Conservation (phyloP, 352 stramenopile species). For the Phytophthora boehmeriae region DNA sequence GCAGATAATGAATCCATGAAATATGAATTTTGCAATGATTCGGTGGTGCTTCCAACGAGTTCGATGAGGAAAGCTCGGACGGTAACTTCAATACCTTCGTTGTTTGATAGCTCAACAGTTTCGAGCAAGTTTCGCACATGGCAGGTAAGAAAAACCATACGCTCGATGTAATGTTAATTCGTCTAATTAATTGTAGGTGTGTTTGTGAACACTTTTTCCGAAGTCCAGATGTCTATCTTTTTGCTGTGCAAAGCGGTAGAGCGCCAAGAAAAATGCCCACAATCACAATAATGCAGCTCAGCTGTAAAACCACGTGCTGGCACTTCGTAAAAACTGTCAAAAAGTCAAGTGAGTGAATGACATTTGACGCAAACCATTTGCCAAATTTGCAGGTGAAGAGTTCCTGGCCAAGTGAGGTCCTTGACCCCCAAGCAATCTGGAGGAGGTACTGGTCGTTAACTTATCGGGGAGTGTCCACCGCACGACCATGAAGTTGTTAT, state of each 20-base stretch:
- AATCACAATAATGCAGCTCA: no score
- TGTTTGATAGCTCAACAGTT: no score
- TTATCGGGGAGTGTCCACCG: constrained; percentile 21
- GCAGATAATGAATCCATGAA: constrained; percentile 15
- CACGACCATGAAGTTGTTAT: constrained; percentile 16
- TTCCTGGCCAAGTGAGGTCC: not conserved
- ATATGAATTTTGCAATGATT: constrained; percentile 5
- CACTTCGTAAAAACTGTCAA: no score
- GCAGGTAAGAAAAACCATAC: no score
- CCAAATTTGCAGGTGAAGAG: constrained; percentile 20
- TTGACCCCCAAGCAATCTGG: constrained; percentile 1
- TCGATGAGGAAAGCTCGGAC: not conserved
- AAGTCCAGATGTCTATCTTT: constrained; percentile 7
- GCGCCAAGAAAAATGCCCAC: not conserved
- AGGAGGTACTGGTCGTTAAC: constrained; percentile 24
- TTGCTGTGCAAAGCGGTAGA: constrained; percentile 15
- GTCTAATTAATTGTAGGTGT: not conserved
- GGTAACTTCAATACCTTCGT: no score
- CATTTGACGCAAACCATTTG: not conserved
- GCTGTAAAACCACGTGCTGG: no score
- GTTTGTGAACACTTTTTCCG: constrained; percentile 1
- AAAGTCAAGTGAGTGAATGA: no score
- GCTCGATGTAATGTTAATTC: no score
- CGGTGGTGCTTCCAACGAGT: constrained; percentile 4
- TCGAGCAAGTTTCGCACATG: no score